Base-by-base conservation (phyloP, 2,329 filamentous ascomycete species). In the Fusarium albosuccineum region DNA sequence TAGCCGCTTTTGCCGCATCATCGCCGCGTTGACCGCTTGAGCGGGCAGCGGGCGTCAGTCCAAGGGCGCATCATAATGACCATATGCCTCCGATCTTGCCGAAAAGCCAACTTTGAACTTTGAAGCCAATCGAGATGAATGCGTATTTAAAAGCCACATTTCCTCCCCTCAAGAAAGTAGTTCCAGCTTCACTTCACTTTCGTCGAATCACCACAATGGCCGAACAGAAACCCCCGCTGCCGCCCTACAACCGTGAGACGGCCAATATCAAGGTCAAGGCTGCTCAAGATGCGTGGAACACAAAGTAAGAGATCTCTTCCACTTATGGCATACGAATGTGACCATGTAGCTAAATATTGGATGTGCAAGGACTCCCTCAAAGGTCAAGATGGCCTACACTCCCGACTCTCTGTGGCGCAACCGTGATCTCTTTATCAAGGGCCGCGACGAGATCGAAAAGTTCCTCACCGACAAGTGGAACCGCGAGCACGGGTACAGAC, bases 221-320 rank as follows among this genome's bases (percentile, higher is more conserved):
- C 13, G 65, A 75, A 40, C 68, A 66, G 44, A 67, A 64, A 60
- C 71, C 83, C 3, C 86, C 86, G 0, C 81, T 83, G 42, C 93
- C 93, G 5, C 93, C 93, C 0, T 97, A 94, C 76, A 95, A 88
- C 3, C 80, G 80, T 33, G 90, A 92, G 74, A 90, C 89, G 1
- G 93, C 93, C 3, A 81, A 81, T 14, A 82, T 84, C 60, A 97
- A 97, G 77, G 93, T 97, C 66, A 97, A 97, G 80, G 90, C 89
- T 16, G 93, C 92, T 0, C 93, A 97, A 75, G 87, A 93, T 75
- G 82, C 90, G 4, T 97, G 93, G 93, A 97, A 97, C 73, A 91
- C 89, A 1, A 86, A 82, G 91, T 92, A 77, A 68, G 81, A 16
- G 40, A 29, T 29, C 6, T 6, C 13, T 48, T 8, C 39, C n/a